phyloP scores from a whole-genome alignment of 345 rosid species.

The Acer campestre region DNA sequence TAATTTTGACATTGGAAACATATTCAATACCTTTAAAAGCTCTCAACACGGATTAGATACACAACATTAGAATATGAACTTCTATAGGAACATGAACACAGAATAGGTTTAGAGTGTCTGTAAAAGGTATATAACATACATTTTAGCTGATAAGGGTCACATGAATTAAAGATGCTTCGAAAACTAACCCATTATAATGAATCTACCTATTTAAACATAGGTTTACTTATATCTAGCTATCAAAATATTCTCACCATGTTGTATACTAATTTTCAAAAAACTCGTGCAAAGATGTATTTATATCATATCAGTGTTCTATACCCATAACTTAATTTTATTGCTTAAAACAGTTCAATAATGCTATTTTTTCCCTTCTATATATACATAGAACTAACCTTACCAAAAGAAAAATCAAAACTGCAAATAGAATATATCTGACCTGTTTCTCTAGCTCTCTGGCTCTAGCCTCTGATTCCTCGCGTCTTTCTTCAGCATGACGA shows the following conservation, averaged over 20 bases:
- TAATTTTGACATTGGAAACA: background rate
- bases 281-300: background rate
- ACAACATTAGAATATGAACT: background rate
- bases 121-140: background rate
- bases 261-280: background rate
- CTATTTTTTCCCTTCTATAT: background rate
- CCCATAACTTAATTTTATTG: background rate
- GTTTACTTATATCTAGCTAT: background rate
- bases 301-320: background rate
- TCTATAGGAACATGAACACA: background rate
- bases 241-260: background rate
- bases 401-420: background rate
- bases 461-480: conserved; percentile 88
- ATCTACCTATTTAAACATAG: background rate
- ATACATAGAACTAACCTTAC: background rate
- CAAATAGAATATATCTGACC: conserved; percentile 40
- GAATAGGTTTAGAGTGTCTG: background rate
- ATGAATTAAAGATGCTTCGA: background rate
- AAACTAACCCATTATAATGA: background rate
- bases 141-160: background rate
- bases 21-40: background rate
- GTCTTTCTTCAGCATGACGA: conserved; percentile 74
- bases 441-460: conserved; percentile 98
- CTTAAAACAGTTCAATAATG: background rate
- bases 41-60: background rate